Conservation (phyloP, 2,329 filamentous ascomycete species). For the Aspergillus ruber region DNA sequence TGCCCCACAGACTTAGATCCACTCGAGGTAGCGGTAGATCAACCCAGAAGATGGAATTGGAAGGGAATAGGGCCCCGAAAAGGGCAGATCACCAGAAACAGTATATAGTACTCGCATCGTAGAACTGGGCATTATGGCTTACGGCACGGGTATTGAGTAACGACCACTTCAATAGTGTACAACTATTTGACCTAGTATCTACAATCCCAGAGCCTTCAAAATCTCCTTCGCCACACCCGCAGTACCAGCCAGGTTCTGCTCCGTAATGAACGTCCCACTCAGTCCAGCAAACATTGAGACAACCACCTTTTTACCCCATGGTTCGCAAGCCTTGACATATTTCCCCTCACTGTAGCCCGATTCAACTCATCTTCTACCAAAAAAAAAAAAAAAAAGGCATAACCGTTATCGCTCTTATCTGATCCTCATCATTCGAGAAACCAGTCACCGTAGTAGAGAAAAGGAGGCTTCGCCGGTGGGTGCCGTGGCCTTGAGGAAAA, state of each 20-base stretch:
- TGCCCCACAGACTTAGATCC: no score
- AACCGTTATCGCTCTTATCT: constrained; percentile 28
- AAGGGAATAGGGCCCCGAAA: no score
- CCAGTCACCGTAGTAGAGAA: constrained; percentile 39
- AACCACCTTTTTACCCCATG: constrained; percentile 42
- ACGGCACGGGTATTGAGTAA: no score
- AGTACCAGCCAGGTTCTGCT: constrained; percentile 44
- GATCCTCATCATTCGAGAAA: constrained; percentile 46
- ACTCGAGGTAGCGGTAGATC: no score
- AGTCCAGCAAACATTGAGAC: constrained; percentile 20
- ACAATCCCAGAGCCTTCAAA: constrained; percentile 28
- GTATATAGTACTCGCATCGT: no score
- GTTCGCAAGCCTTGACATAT: constrained; percentile 38
- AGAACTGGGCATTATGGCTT: no score
- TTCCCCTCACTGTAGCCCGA: constrained; percentile 33
- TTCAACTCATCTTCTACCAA: constrained; percentile 40
- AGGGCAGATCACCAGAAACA: no score
- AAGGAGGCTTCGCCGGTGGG: constrained; percentile 38
- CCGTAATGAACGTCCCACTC: constrained; percentile 39
- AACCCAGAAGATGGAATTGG: no score
- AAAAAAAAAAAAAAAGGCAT: constrained; percentile 46
- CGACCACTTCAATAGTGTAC: not conserved
- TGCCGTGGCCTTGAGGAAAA: constrained; percentile 39
- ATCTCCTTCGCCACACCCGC: constrained; percentile 39
- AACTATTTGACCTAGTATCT: not conserved